Evolutionary conservation across 2,329 filamentous ascomycete species (phyloP), one percentile per base, ranked within the genome.

Genomic region (Ploettnerulaceae sp.): DNA sequence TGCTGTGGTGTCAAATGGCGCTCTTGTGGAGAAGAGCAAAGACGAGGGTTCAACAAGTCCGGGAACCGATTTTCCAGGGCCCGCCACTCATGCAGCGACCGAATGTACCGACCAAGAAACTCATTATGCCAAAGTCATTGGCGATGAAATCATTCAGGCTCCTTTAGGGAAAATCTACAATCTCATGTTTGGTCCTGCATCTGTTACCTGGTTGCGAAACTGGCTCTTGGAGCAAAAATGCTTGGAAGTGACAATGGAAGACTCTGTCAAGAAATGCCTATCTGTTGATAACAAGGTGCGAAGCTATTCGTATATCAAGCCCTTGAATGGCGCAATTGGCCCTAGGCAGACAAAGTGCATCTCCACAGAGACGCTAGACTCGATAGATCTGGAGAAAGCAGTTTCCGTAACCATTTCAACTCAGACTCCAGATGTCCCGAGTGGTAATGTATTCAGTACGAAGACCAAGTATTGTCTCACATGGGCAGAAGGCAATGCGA

Each of bases 391-490:
- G 12, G 91, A 97, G 46, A 95, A 90, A 64, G 80, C 86, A 2
- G 80, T 95, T 47, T 86, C 84, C 42, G 74, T 98, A n/a, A 81
- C 81, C 2, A 81, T 89, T 47, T 83, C 81, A 22, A 96, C 89
- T 0, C 86, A 91, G 61, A 98, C 86, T 11, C 93, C 93, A 0
- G 94, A 98, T 64, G 93, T 98, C 2, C 93, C 93, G 0, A 95
- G 82, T 62, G 93, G 93, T 25, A 95, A 89, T 62, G 79, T 95
- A 3, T 98, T 98, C 63, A 78, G 79, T 28, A 86, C 88, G 35
- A 97, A 96, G 68, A 98, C 93, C 3, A 87, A 86, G 58, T 98
- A 97, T 62, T 95, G 94, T 61, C 74, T 98, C 17, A 87, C 87
- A 41, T 98, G 93, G 93, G 89, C 83, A 3, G 82, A 93, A 40